Evolutionary conservation across 1,139 yeast species (phyloP), one percentile per base, ranked within the genome.

Genomic region (Suhomyces atakaporum): DNA sequence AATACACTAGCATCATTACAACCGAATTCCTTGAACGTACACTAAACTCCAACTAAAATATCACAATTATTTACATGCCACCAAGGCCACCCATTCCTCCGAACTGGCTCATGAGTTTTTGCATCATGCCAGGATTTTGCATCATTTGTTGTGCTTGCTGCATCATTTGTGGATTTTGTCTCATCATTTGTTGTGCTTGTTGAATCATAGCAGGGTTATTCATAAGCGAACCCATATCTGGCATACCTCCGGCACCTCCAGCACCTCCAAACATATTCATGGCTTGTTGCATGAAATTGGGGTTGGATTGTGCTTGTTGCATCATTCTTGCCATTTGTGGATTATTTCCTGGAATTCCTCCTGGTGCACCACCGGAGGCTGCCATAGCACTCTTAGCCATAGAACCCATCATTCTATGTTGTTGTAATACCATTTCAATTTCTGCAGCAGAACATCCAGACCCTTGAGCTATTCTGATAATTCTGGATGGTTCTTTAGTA

Each of bases 361-460:
- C 69, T 27, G 62, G 68, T 7, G 56, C 60, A 7, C 69, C 73
- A 11, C 54, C 62, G 48, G 64, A 51, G 15, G 77, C 74, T 38
- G 71, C 66, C 61, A 79, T 78, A 6, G 86, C 79, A 47, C 80
- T 78, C 49, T 77, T 76, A 3, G 97, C 97, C 94, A 92, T 88
- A 35, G 83, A 74, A 2, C 96, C 90, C 96, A 92, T 89, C 84
- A 89, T 84, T 60, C 86, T 79, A 59, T 88, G 96, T 64, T 92
- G 98, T 65, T 83, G 79, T 45, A 92, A 70, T 21, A 90, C 88
- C 77, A 89, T 89, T 59, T 92, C 97, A 16, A 92, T 96, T 50
- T 92, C 98, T 4, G 89, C 80, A 0, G 86, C 96, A 3, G 92
- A 71, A 26, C 97, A 88, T 11, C 98, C 98, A 5, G 96, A 83